Evolutionary conservation across 139 green algal genomes (phyloP).

Genomic region (Pleodorina starrii): DNA sequence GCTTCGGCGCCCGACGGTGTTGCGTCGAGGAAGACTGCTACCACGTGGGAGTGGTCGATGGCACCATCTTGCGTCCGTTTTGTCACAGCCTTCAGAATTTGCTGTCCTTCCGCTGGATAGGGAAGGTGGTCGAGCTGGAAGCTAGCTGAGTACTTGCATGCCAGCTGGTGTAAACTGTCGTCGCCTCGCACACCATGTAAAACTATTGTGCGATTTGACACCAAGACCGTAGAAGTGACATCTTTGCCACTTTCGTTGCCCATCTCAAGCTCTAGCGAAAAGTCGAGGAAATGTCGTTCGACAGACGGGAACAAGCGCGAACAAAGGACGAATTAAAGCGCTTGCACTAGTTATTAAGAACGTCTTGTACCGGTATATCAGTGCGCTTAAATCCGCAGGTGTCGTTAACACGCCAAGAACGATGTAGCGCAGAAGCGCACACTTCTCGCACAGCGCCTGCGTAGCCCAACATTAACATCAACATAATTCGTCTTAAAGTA

Average conservation of each 20-base stretch:
- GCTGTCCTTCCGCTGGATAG: no score
- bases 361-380: no score
- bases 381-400: no score
- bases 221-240: neutral
- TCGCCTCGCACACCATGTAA: neutral
- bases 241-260: neutral
- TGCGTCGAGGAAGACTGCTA: neutral
- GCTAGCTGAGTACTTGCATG: neutral
- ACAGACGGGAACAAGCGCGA: no score
- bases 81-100: neutral
- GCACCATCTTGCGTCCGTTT: neutral
- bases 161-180: neutral
- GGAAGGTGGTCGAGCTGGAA: neutral
- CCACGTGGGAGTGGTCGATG: neutral
- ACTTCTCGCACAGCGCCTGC: no score
- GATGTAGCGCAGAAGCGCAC: no score
- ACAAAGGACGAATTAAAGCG: no score
- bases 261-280: neutral
- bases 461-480: no score
- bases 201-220: neutral
- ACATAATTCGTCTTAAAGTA: no score
- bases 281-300: no score
- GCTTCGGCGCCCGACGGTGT: neutral
- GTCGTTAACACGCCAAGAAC: no score
- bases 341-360: no score